Conservation (phyloP, 2,329 filamentous ascomycete species). For the Aureobasidium sp. region DNA sequence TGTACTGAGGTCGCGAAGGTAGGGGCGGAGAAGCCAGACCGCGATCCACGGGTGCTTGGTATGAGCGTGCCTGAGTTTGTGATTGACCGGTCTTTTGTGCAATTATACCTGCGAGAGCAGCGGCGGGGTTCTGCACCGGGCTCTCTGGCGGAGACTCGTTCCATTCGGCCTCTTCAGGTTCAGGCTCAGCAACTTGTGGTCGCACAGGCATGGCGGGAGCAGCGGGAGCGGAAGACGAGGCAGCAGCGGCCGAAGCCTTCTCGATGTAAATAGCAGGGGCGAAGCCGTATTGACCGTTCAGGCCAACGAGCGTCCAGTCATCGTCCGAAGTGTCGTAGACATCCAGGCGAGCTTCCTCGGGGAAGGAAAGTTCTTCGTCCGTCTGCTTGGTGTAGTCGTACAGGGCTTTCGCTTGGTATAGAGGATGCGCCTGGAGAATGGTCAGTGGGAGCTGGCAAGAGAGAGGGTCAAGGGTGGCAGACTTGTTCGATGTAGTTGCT, state of each 20-base stretch:
- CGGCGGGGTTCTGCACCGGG: constrained; percentile 44
- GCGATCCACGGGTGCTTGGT: constrained; percentile 16
- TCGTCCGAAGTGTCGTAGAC: constrained; percentile 89
- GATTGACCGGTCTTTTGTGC: constrained; percentile 40
- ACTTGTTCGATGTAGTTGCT: constrained; percentile 96
- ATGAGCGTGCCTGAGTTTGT: constrained; percentile 24
- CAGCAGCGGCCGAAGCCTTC: constrained; percentile 45
- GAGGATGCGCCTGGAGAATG: constrained; percentile 52
- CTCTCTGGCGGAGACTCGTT: constrained; percentile 36
- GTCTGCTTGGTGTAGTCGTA: constrained; percentile 97
- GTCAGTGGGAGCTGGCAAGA: not conserved
- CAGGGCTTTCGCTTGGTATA: constrained; percentile 75
- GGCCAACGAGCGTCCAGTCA: constrained; percentile 91
- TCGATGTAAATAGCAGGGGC: constrained; percentile 96
- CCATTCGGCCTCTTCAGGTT: constrained; percentile 32
- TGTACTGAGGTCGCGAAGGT: constrained; percentile 49
- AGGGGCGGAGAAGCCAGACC: constrained; percentile 46
- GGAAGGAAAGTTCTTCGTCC: constrained; percentile 93
- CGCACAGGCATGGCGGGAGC: constrained; percentile 35
- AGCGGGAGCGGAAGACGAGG: constrained; percentile 36
- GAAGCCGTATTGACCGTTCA: constrained; percentile 83
- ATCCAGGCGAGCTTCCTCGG: constrained; percentile 74
- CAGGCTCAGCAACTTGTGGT: constrained; percentile 31
- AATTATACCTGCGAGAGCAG: constrained; percentile 50
- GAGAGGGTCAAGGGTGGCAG: constrained; percentile 30